Base-by-base conservation (phyloP, 768 basidiomycete genomes). In the Chiua virens region DNA sequence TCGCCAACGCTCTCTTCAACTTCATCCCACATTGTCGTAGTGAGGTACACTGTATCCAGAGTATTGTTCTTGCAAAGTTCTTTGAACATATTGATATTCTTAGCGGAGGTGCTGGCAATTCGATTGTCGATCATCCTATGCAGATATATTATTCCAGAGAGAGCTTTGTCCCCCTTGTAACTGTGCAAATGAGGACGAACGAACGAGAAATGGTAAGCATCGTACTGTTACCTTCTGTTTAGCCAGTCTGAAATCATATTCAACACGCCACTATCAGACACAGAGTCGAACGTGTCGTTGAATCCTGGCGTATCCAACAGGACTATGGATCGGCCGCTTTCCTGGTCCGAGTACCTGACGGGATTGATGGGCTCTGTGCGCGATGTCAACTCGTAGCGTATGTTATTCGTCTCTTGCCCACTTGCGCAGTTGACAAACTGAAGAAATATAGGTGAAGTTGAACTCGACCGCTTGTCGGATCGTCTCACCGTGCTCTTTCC, bases 51-150 rank as follows among this genome's bases (percentile, higher is more conserved):
- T 13, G 67, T 67, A 0, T 52, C 53, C 15, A 70, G 45, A 54
- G 72, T 41, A 53, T 59, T 42, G 52, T 48, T n/a, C 51, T 69
- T 63, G 23, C 68, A 69, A 7, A 68, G 17, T 28, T 56, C 40
- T 40, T 35, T 39, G 44, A 76, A 72, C 57, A 71, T 59, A 7
- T 55, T 57, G n/a, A 73, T 60, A 49, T 74, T 71, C 40, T 57
- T 70, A 21, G 63, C 43, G 0, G 70, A 59, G 1, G 67, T 56
- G n/a, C 68, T 74, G 0, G 60, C 61, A 64, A 75, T 67, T 1
- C 72, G 64, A 44, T 68, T 68, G 35, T 74, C 72, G 5, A 70
- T 62, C 36, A 76, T 76, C 15, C 69, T 64, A 50, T 76, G 75
- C 17, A 75, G 51, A 49, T 74, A 75, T 18, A 75, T n/a, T 22